Base-by-base conservation (phyloP, 1,284 basidiomycete species). In the Tilletia indica region DNA sequence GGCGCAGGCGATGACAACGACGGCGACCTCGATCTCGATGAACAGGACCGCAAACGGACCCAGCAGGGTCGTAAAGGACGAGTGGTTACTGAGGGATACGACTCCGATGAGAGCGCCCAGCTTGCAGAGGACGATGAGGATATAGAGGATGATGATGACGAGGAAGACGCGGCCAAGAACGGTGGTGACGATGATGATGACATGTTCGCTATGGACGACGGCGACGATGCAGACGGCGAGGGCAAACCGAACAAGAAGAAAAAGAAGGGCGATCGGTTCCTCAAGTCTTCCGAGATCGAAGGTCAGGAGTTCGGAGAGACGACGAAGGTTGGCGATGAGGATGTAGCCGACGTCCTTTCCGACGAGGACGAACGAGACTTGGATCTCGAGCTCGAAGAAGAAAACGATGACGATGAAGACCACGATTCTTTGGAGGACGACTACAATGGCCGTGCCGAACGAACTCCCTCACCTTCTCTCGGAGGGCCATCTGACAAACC, bases 91-190 rank as follows among this genome's bases (percentile, higher is more conserved):
- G 93, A 93, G 69, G 95, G 94, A 3, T 97, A 97, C 83, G 94
- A 94, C 4, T 94, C 93, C 0, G 95, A 97, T 84, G 95, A 93
- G 1, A 94, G 90, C 69, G 92, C 94, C 80, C 93, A 95, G 12
- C 75, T 75, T 6, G 94, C 95, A 82, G 91, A 92, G 25, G 93
- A 94, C 45, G 93, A 94, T 16, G 87, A 87, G 25, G 92, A 86
- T 9, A 86, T 78, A 21, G 86, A 85, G 3, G 86, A 82, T 34
- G 87, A 85, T 9, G 88, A 87, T n/a, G 85, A 84, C 16, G 86
- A 86, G 56, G 68, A 67, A 25, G 45, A 19, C 21, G 34, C 31
- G 21, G 39, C 39, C 14, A 49, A 48, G 25, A 72, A 75, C 5
- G 67, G 66, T 16, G 72, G 71, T 8, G 80, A 81, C 31, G 74